A percentile compares a stretch with the other conserved stretches of the same genome.
phyloP scores from a whole-genome alignment of 2,329 filamentous ascomycete genomes.

The Xylaria sp. region DNA sequence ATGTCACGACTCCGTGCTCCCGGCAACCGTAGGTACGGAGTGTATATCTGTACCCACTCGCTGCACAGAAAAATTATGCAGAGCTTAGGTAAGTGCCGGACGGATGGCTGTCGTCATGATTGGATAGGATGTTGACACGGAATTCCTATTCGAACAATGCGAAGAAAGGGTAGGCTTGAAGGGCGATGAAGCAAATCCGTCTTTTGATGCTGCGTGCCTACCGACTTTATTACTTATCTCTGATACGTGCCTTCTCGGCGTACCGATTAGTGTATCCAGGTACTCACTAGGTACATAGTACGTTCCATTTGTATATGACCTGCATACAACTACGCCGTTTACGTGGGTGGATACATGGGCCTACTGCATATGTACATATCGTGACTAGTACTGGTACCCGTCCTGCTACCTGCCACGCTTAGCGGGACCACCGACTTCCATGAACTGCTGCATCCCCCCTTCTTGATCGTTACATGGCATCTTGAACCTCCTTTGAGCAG shows the following conservation, averaged over 20 bases:
- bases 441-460: slow-evolving; percentile 7
- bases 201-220: no score
- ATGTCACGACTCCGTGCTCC: no score
- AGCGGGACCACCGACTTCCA: slow-evolving; percentile 3
- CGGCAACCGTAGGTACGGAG: no score
- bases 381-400: not conserved
- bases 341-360: not conserved
- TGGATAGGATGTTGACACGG: no score
- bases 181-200: no score
- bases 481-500: slow-evolving; percentile 19
- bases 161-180: no score
- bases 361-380: not conserved
- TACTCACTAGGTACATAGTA: not conserved
- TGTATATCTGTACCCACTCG: no score
- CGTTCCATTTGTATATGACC: not conserved
- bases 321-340: not conserved
- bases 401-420: not conserved
- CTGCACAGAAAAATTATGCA: no score
- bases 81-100: no score
- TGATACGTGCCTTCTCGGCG: not conserved
- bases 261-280: not conserved
- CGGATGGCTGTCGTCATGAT: no score
- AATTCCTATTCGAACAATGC: no score
- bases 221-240: no score
- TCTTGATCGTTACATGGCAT: slow-evolving; percentile 15